Conservation (phyloP, 768 basidiomycete species). For the Tylopilus subfusipes region DNA sequence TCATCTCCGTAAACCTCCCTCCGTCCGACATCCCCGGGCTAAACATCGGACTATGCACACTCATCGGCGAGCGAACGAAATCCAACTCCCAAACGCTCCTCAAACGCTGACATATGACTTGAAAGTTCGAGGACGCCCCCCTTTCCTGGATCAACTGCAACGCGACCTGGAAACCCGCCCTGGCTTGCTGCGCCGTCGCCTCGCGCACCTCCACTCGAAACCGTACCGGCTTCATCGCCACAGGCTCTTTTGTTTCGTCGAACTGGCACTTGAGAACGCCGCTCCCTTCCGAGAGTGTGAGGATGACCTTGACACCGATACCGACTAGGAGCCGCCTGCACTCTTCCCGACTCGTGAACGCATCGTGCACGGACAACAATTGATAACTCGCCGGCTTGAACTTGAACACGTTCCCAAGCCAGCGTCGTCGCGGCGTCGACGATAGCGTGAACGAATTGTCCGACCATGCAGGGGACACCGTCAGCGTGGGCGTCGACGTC, state of each 20-base stretch:
- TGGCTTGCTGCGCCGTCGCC: conserved; percentile 37
- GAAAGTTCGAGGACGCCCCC: conserved; percentile 82
- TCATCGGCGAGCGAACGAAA: conserved; percentile 27
- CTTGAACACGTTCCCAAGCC: conserved; percentile 88
- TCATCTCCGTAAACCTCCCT: background rate
- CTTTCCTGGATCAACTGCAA: conserved; percentile 78
- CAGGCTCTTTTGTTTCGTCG: conserved; percentile 60
- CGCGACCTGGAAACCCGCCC: conserved; percentile 51
- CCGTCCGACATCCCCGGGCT: conserved; percentile 20
- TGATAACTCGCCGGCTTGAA: conserved; percentile 64
- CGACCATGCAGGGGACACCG: conserved; percentile 42
- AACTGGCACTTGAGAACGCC: conserved; percentile 75
- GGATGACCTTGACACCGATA: conserved; percentile 65
- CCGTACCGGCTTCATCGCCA: conserved; percentile 62
- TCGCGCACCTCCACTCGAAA: conserved; percentile 78
- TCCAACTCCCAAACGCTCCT: conserved; percentile 70
- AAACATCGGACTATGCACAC: conserved; percentile 20
- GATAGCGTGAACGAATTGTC: conserved; percentile 45
- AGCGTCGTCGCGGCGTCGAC: conserved; percentile 53
- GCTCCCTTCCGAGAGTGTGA: conserved; percentile 60
- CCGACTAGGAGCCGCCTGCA: conserved; percentile 69
- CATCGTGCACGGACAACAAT: conserved; percentile 57
- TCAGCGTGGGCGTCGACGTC: conserved; percentile 13
- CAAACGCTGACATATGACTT: conserved; percentile 64
- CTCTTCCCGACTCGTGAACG: conserved; percentile 65